Evolutionary conservation across 1,284 basidiomycete genomes (phyloP).

Genomic region (Tilletia indica): DNA sequence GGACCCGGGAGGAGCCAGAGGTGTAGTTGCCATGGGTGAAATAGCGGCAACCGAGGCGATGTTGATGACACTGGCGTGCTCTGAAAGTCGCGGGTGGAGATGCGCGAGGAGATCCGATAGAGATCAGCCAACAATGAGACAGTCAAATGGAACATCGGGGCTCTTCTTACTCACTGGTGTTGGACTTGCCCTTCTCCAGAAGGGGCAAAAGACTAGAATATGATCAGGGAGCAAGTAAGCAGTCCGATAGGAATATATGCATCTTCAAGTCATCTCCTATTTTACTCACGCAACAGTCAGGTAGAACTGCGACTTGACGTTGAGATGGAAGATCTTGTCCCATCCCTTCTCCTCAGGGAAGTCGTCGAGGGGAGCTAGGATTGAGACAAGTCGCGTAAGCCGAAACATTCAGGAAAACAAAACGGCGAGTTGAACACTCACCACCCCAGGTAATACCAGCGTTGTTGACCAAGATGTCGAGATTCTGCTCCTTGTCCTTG

Average conservation of each 20-base stretch:
- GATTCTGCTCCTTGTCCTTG: slow-evolving; percentile 64
- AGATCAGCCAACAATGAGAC: no score
- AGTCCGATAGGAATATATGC: no score
- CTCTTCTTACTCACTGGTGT: slow-evolving; percentile 30
- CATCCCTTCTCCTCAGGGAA: slow-evolving; percentile 71
- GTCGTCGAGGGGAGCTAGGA: slow-evolving; percentile 63
- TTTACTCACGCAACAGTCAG: slow-evolving; percentile 46
- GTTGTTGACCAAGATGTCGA: slow-evolving; percentile 60
- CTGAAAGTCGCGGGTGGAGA: slow-evolving; percentile 46
- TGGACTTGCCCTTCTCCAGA: slow-evolving; percentile 42
- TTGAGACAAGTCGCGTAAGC: no score
- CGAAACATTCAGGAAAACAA: no score
- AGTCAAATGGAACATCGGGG: no score
- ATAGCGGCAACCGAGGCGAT: slow-evolving; percentile 74
- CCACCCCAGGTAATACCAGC: slow-evolving; percentile 70
- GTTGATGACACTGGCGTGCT: slow-evolving; percentile 68
- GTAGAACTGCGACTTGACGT: slow-evolving; percentile 55
- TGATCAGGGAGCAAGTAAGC: no score
- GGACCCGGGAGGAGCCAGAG: slow-evolving; percentile 63
- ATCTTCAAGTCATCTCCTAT: no score
- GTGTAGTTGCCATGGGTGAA: slow-evolving; percentile 61
- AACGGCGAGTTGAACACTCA: not conserved
- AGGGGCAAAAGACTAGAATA: slow-evolving; percentile 37
- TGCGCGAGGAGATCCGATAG: not conserved
- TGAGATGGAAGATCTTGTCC: slow-evolving; percentile 62